Base-by-base conservation (phyloP, 2,329 filamentous ascomycete species). In the Alternaria sp. region DNA sequence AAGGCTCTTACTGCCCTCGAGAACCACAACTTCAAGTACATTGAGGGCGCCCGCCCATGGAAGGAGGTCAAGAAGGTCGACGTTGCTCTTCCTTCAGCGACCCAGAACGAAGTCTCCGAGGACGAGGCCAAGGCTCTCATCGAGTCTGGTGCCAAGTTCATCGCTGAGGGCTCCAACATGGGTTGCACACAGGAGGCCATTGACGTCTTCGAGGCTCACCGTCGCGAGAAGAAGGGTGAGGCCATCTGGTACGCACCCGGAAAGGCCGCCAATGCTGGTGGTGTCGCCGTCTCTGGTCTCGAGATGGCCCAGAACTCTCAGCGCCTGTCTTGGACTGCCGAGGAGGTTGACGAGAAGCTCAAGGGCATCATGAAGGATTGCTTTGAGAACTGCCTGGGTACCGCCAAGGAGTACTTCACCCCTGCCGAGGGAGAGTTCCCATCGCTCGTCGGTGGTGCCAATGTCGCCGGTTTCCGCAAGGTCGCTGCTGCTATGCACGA, bases 251-350 rank as follows among this genome's bases (percentile, higher is more conserved):
- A 98, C 80, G 95, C 91, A 17, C 94, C 94, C 50, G 94, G 80
- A 66, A 98, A 98, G 87, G 95, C 95, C 31, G 92, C 94, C 82
- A 98, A 98, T 84, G 93, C 92, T 69, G 95, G 95, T 79, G 95
- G 95, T 85, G 95, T 98, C 57, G 95, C 95, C 56, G 95, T 99
- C 39, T 97, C 93, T 3, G 95, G 95, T 71, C 88, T 99, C 42
- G 95, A 99, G 86, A 99, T 99, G 95, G 93, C 94, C 7, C 95
- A 99, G 87, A 98, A 99, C 87, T 94, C 90, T 67, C 81, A 89
- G 80, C 90, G 94, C 61, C 84, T 97, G 67, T 86, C 82, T 74
- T 99, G 95, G 95, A 91, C 91, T 28, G 75, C 84, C 45, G 91
- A 97, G 84, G 90, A 97, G 83, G 95, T 98, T 66, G 94, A 98